Evolutionary conservation across 2,329 filamentous ascomycete species (phyloP), one percentile per base, ranked within the genome.

Genomic region (Simplicillium aogashimaense): DNA sequence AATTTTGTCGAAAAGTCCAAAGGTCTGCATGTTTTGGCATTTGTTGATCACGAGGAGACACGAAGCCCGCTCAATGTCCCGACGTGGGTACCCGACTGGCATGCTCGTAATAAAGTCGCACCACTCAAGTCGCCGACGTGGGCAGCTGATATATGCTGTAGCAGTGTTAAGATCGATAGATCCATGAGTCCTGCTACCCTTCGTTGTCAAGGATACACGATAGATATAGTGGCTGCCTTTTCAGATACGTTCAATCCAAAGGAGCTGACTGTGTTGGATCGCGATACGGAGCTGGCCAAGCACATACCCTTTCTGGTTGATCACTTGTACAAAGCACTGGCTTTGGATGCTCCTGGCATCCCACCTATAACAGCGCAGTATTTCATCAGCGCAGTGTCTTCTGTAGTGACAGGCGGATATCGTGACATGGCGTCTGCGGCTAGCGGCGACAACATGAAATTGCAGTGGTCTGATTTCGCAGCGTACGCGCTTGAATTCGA

Each of bases 41-140:
- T 43, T 34, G 41, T 43, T 1, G 41, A 43, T 20, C 41, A 43
- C n/a, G 41, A 30, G 17, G 34, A 43, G 15, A 20, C 31, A 29
- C 33, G 29, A 11, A 39, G 36, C 34, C 18, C 37, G 8, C 35
- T 43, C 29, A 33, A 37, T 30, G 29, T 43, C 7, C 41, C 41
- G n/a, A 43, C 37, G 4, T 43, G 41, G 41, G 41, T 43, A 12
- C 41, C 41, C 1, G 41, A 43, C 6, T 43, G 41, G 41, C 41
- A 43, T 9, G 41, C 37, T n/a, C n/a, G 36, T 28, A 43, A 43
- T 17, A 17, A 39, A 4, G 41, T 43, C 7, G 41, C 41, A 18
- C 41, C 41, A 29, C 34, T 43, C 8, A 16, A 15, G 10, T 43
- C 34, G 9, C 41, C 41, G 3, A 39, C 41, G 16, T 17, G 28